These are phyloP conservation scores for Laguncularia racemosa DNA, from an alignment of 345 rosid genomes.

Conservation along the genomic window DNA sequence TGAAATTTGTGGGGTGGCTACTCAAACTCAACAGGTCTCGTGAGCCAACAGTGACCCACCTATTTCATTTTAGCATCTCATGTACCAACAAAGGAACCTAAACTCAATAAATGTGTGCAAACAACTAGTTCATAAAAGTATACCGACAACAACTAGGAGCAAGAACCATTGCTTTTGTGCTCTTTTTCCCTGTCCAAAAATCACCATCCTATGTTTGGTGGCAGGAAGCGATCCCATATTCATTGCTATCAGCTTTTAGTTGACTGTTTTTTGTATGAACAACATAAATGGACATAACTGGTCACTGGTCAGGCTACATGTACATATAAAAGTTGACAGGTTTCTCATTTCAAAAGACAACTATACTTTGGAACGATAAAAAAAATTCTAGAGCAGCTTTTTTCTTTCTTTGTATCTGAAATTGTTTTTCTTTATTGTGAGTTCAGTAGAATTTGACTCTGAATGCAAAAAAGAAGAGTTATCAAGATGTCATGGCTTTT, in stretches of 20 bases:
- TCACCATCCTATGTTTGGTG: conserved; percentile 23
- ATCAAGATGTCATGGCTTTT: conserved; percentile 30
- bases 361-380: no score
- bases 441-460: neutral
- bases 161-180: neutral
- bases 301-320: conserved; percentile 1
- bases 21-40: conserved; percentile 20
- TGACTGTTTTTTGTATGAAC: conserved; percentile 39
- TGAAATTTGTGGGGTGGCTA: conserved; percentile 16
- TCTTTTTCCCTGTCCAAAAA: neutral
- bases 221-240: conserved; percentile 18
- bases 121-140: no score
- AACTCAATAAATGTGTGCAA: conserved; percentile 14
- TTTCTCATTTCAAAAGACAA: no score
- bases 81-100: conserved; percentile 15
- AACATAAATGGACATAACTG: conserved; percentile 9
- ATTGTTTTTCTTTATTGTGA: no score
- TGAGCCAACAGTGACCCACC: conserved; percentile 30
- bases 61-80: conserved; percentile 2
- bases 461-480: neutral
- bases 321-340: neutral
- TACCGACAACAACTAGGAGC: neutral
- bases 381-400: no score
- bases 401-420: no score
- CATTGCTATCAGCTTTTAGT: conserved; percentile 25